Evolutionary conservation across 495 filamentous ascomycete species (phyloP).

Genomic region (Lasiosphaeria miniovina): DNA sequence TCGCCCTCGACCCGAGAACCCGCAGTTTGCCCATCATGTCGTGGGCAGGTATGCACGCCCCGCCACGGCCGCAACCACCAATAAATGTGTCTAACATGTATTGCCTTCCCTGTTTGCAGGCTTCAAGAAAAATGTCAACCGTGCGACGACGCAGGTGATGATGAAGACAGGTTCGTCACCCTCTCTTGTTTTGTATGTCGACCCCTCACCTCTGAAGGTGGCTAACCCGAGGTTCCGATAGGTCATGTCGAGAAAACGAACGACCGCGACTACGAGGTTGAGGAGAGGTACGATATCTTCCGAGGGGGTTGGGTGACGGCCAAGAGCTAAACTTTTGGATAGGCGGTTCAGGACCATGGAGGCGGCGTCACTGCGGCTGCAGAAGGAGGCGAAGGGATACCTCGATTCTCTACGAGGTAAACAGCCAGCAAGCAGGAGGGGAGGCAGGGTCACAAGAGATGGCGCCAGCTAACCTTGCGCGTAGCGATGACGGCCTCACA

Average conservation of each 20-base stretch:
- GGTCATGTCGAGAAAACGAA: slow-evolving; percentile 97
- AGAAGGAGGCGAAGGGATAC: slow-evolving; percentile 97
- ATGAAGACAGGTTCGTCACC: slow-evolving; percentile 81
- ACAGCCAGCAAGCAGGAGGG: neutral
- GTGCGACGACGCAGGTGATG: slow-evolving; percentile 98
- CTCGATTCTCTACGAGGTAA: slow-evolving; percentile 87
- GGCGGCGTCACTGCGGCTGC: slow-evolving; percentile 81
- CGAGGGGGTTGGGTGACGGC: neutral
- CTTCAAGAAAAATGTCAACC: slow-evolving; percentile 98
- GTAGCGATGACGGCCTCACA: slow-evolving; percentile 97
- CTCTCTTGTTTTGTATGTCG: too few relatives aligned
- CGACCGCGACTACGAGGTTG: slow-evolving; percentile 97
- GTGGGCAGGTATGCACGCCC: slow-evolving; percentile 53
- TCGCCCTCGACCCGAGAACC: neutral
- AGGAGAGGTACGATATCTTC: slow-evolving; percentile 66
- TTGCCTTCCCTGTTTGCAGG: slow-evolving; percentile 48
- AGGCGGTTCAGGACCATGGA: slow-evolving; percentile 97
- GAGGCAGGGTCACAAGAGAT: neutral
- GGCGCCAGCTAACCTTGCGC: neutral
- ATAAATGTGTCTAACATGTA: slow-evolving; percentile 6
- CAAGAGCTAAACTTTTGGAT: slow-evolving; percentile 9
- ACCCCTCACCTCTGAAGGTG: neutral
- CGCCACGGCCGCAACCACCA: slow-evolving; percentile 15
- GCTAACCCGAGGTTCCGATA: slow-evolving; percentile 24
- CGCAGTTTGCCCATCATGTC: slow-evolving; percentile 48